A percentile compares a stretch with the other conserved stretches of the same genome.
phyloP scores from a whole-genome alignment of 108 stramenopile genomes.

The Cyclostephanos invisitatus region DNA sequence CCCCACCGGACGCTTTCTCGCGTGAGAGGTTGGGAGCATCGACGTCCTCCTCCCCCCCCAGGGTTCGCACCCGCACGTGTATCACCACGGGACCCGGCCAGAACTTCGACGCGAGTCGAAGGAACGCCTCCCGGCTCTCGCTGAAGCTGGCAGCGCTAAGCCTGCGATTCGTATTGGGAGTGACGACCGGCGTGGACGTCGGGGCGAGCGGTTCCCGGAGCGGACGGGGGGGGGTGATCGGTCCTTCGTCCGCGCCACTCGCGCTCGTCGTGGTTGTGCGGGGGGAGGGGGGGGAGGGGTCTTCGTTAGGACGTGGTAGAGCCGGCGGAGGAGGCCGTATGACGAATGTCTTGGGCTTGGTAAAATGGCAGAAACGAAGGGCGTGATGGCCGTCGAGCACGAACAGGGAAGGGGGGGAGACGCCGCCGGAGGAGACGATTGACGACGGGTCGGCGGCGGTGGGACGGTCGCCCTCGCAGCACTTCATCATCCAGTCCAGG shows the following conservation, averaged over 20 bases:
- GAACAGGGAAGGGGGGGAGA: conserved; percentile 17
- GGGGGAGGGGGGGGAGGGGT: not conserved
- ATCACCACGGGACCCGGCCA: conserved; percentile 46
- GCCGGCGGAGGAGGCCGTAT: conserved; percentile 14
- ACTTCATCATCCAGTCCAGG: conserved; percentile 6
- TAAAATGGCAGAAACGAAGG: conserved; percentile 20
- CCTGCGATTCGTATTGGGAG: not conserved
- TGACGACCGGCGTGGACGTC: not conserved
- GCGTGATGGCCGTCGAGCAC: conserved; percentile 19
- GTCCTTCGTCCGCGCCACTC: not conserved
- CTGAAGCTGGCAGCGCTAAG: conserved; percentile 30
- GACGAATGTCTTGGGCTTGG: conserved; percentile 17
- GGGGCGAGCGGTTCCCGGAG: not conserved
- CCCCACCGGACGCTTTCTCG: not conserved
- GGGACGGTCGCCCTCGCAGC: not conserved
- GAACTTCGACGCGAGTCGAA: conserved; percentile 28
- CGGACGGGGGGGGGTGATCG: not conserved
- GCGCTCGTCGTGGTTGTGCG: not conserved
- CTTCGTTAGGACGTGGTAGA: not conserved
- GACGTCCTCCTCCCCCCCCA: conserved; percentile 9
- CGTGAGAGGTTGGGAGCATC: not conserved
- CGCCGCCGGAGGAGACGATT: not conserved
- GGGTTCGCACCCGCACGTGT: conserved; percentile 21
- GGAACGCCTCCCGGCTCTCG: conserved; percentile 36
- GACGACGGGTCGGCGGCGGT: not conserved